Percentiles rank a stretch among this genome's conserved stretches.
These are phyloP conservation scores for Phytophthora sansomeana DNA, from an alignment of 352 stramenopile genomes.

Conservation along the genomic window DNA sequence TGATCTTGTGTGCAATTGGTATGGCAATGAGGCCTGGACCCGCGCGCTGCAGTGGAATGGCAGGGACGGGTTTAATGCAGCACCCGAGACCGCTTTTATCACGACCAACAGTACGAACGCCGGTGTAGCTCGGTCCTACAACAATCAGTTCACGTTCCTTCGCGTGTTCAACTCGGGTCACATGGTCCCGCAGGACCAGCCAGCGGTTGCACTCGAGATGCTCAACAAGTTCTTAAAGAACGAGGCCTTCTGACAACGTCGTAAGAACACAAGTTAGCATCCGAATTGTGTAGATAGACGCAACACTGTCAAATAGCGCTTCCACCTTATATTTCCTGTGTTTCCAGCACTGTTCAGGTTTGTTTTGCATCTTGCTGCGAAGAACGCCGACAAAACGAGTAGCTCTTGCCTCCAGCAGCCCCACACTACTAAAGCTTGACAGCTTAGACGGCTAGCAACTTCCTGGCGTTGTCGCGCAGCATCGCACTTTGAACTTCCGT, in stretches of 20 bases:
- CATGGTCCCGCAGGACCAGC: slow-evolving; percentile 71
- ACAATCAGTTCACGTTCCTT: slow-evolving; percentile 64
- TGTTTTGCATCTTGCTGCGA: not conserved
- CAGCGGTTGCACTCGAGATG: slow-evolving; percentile 59
- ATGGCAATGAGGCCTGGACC: slow-evolving; percentile 96
- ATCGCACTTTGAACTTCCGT: slow-evolving; percentile 45
- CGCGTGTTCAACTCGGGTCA: slow-evolving; percentile 71
- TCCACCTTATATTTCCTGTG: slow-evolving; percentile 7
- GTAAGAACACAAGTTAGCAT: slow-evolving; percentile 25
- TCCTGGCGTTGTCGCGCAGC: slow-evolving; percentile 49
- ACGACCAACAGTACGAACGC: slow-evolving; percentile 23
- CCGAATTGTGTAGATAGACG: slow-evolving; percentile 22
- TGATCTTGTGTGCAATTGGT: slow-evolving; percentile 98
- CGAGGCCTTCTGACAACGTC: slow-evolving; percentile 48
- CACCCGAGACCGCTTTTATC: slow-evolving; percentile 33
- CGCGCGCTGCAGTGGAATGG: slow-evolving; percentile 92
- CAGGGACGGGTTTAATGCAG: slow-evolving; percentile 86
- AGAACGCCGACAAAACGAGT: not conserved
- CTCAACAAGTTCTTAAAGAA: slow-evolving; percentile 75
- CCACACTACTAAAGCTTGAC: not conserved
- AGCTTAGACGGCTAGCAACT: slow-evolving; percentile 34
- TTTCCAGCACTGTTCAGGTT: not conserved
- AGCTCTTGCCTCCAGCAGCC: not conserved
- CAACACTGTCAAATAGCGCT: slow-evolving; percentile 22
- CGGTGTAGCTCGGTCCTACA: slow-evolving; percentile 47